Base-by-base conservation (phyloP, 2,329 filamentous ascomycete species). In the Trichoderma sp. region DNA sequence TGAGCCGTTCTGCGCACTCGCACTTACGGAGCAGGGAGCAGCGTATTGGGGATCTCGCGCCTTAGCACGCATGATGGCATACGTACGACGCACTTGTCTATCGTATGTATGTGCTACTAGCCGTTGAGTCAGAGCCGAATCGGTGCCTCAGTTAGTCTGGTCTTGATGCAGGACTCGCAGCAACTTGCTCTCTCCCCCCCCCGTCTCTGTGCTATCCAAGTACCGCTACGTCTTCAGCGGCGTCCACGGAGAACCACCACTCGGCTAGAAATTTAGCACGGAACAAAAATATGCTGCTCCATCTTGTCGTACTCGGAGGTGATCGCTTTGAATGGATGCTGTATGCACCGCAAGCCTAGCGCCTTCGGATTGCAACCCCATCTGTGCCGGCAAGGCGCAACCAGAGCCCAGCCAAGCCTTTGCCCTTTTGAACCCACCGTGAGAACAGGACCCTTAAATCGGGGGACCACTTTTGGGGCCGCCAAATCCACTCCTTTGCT, bases 361-460 rank as follows among this genome's bases (percentile, higher is more conserved):
- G 53, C 47, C 53, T 40, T 58, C 63, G 53, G 53, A 66, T 58
- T 57, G 63, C 53, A 66, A 66, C 53, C 62, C 52, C 61, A 53
- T 57, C 21, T 53, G 16, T 57, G 55, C 55, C 55, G 55, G 55
- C 55, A 57, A 57, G 55, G 55, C 55, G 55, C 19, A 35, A 29
- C 52, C 47, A 49, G 47, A 13, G 43, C 61, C 61, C 43, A 13
- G 43, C 61, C 61, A 31, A 63, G 47, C 60, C 37, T 27, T 53
- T 53, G 33, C 21, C 33, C 14, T 49, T 64, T 53, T 19, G 43
- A 40, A 31, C n/a, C 61, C 61, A 64, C 61, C n/a, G 49, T 31
- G 14, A 40, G 33, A 55, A 21, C 53, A 57, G 63, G 63, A 66
- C 63, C 63, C 63, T 66, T 57, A 58, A 64, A 64, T 55, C 47